Conservation (phyloP, 2,329 filamentous ascomycete genomes). For the Trichoderma sp. region DNA sequence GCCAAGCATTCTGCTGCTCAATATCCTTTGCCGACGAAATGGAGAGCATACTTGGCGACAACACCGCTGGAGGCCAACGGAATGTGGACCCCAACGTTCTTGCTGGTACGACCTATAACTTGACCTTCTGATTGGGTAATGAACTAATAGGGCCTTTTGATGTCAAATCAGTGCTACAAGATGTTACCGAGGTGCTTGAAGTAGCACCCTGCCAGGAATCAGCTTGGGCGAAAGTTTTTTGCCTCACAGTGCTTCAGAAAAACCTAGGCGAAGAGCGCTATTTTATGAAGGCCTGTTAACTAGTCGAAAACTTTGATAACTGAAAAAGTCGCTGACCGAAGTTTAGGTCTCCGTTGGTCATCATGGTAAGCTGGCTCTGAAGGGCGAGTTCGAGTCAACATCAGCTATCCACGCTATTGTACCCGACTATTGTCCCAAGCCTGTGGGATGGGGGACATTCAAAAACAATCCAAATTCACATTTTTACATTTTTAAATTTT, state of each 20-base stretch:
- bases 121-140: not conserved
- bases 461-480: not conserved
- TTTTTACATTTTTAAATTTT: conserved; percentile 23
- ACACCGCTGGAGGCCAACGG: not conserved
- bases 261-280: not conserved
- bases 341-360: conserved; percentile 2
- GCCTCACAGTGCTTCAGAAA: not conserved
- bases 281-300: conserved; percentile 3
- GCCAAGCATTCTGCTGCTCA: not conserved
- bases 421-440: conserved; percentile 9
- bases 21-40: not conserved
- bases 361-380: conserved; percentile 21
- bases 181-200: not conserved
- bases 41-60: not conserved
- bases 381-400: conserved; percentile 20
- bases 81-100: conserved; percentile 1
- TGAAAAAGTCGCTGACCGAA: not conserved
- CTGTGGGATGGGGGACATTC: conserved; percentile 5
- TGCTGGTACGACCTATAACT: not conserved
- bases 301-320: not conserved
- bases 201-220: not conserved
- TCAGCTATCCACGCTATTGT: not conserved
- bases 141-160: not conserved
- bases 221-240: conserved; percentile 9
- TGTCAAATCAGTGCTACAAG: not conserved